Base-by-base conservation (phyloP, 805 yeast genomes). In the Candida germanica region DNA sequence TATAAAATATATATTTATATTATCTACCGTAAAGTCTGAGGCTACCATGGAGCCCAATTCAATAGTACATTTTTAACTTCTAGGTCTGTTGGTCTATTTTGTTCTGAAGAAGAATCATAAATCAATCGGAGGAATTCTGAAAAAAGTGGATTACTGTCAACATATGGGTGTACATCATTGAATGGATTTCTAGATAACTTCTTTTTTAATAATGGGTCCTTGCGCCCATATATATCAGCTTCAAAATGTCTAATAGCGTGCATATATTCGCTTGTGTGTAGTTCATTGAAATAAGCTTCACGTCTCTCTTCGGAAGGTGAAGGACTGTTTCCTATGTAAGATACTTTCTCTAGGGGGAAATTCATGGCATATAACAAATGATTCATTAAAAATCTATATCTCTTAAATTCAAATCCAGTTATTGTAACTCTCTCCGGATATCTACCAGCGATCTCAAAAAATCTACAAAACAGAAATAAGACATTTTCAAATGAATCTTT, bases 401-500 rank as follows among this genome's bases (percentile, higher is more conserved):
- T 59, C 50, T 87, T 87, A 58, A 87, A 87, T 29, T 79, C 87
- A 53, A 84, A 84, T 2, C 95, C 93, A 3, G 79, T 74, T 3
- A 87, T 67, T 0, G 78, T 73, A 3, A 85, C 61, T 2, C 45
- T 45, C 0, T 47, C 29, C 0, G 95, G 94, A 42, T 71, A 80
- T 1, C 6, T 15, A 0, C 67, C 62, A 3, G 60, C 53, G 2
- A 69, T 40, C 44, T 80, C 78, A 20, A 70, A 54, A 51, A 69
- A 84, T 34, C 77, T 59, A 23, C 73, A 64, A 2, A 82, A 45
- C 44, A 83, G 76, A 54, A 77, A 83, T 3, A 83, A 41, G 5
- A 85, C 73, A 54, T 86, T 86, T 51, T 86, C 94, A 51, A 81
- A 81, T 1, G 93, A 83, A 55, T 86, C 95, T 26, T 87, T 60